These are phyloP conservation scores for Scedosporium dehoogii DNA, from an alignment of 2,329 filamentous ascomycete species.

Conservation along the genomic window DNA sequence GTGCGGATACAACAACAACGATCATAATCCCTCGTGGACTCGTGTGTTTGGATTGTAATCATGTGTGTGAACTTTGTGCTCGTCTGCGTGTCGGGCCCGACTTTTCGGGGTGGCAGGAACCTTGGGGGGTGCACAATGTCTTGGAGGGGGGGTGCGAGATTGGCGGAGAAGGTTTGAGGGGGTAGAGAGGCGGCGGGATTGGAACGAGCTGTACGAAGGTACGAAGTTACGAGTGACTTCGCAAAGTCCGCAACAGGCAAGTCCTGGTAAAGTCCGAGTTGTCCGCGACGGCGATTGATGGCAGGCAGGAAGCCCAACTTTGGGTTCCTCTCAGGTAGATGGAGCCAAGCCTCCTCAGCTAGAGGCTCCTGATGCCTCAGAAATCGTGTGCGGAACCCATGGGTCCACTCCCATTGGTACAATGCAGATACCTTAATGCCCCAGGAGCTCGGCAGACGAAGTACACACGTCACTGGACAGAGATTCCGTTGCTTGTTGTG, in stretches of 20 bases:
- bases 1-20: not conserved
- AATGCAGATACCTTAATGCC: constrained; percentile 1
- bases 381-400: not conserved
- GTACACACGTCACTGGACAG: no score
- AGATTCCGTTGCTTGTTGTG: no score
- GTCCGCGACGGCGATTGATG: not conserved
- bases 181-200: not conserved
- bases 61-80: constrained; percentile 4
- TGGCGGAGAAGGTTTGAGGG: not conserved
- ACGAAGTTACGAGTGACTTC: not conserved
- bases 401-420: not conserved
- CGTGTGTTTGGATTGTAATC: constrained; percentile 4
- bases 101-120: constrained; percentile 2
- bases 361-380: not conserved
- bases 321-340: not conserved
- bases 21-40: constrained; percentile 5
- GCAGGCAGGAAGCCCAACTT: not conserved
- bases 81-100: not conserved
- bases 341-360: no score
- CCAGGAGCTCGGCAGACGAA: no score
- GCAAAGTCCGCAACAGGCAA: constrained; percentile 1
- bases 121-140: not conserved
- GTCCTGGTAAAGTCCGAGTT: constrained; percentile 1
- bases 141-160: not conserved
- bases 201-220: not conserved